Percentiles rank a stretch among this genome's conserved stretches.
Evolutionary conservation across 2,329 filamentous ascomycete genomes (phyloP).

Genomic region (Phaeoacremonium minimum): DNA sequence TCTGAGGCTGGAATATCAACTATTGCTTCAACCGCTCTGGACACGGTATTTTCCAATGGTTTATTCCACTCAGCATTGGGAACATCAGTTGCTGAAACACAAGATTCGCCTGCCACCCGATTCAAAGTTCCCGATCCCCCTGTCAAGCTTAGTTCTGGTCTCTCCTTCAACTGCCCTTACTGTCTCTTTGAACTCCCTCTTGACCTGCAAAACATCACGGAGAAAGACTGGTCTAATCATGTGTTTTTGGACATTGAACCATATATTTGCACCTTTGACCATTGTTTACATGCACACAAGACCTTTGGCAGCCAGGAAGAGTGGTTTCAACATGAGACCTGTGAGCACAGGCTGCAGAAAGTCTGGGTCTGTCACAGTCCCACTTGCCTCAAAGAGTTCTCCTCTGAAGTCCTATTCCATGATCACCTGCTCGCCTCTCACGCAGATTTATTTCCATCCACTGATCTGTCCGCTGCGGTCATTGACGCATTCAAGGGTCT

Average conservation of each 20-base stretch:
- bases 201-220: constrained; percentile 1
- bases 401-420: constrained; percentile 6
- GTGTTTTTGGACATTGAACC: constrained; percentile 16
- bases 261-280: constrained; percentile 15
- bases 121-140: constrained; percentile 8
- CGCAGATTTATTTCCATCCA: constrained; percentile 3
- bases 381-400: constrained; percentile 9
- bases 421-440: constrained; percentile 4
- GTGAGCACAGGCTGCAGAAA: constrained; percentile 9
- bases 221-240: constrained; percentile 13
- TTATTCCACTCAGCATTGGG: neutral
- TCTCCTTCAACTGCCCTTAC: constrained; percentile 11
- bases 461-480: constrained; percentile 12
- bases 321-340: constrained; percentile 16
- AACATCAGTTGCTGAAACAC: constrained; percentile 3
- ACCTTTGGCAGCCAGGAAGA: constrained; percentile 10
- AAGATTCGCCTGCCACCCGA: neutral
- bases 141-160: constrained; percentile 2
- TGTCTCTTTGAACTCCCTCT: constrained; percentile 14
- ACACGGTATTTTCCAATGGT: neutral
- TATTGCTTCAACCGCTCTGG: neutral
- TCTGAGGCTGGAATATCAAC: constrained; percentile 1
- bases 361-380: constrained; percentile 12
- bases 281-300: constrained; percentile 7
- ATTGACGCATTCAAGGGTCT: constrained; percentile 12